A percentile compares a stretch with the other conserved stretches of the same genome.
Evolutionary conservation across 2,329 filamentous ascomycete genomes (phyloP).

Genomic region (Penicillium sp.): DNA sequence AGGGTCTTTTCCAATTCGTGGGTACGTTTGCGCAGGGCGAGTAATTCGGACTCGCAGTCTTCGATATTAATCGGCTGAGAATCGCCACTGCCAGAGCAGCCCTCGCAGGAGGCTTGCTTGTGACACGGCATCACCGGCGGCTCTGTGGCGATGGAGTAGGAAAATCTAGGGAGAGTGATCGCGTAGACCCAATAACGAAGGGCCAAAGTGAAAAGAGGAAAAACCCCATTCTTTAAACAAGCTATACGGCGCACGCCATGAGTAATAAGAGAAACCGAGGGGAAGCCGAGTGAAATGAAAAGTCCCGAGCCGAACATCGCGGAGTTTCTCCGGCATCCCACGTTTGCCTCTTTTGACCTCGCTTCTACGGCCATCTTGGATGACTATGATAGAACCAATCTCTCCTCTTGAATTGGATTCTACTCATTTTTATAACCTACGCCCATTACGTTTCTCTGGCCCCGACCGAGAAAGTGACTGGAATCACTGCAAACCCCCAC

Average conservation of each 20-base stretch:
- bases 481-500: too few relatives aligned
- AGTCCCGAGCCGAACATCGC: not conserved
- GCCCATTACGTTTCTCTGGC: too few relatives aligned
- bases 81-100: slow-evolving; percentile 1
- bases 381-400: too few relatives aligned
- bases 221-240: not conserved
- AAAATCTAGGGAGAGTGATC: not conserved
- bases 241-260: not conserved
- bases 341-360: not conserved
- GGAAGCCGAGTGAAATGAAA: not conserved
- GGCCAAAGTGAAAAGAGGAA: not conserved
- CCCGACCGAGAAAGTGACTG: too few relatives aligned
- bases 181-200: not conserved
- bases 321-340: not conserved
- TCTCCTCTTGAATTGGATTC: too few relatives aligned
- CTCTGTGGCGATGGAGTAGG: too few relatives aligned
- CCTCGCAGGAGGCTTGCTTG: slow-evolving; percentile 3
- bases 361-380: too few relatives aligned
- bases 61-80: slow-evolving; percentile 2
- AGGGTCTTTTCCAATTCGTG: slow-evolving; percentile 3
- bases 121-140: slow-evolving; percentile 1
- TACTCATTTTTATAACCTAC: too few relatives aligned
- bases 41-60: slow-evolving; percentile 2
- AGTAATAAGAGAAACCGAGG: not conserved
- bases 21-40: slow-evolving; percentile 2